phyloP scores from a whole-genome alignment of 2,329 filamentous ascomycete genomes.

The Cryphonectria carpinicola region DNA sequence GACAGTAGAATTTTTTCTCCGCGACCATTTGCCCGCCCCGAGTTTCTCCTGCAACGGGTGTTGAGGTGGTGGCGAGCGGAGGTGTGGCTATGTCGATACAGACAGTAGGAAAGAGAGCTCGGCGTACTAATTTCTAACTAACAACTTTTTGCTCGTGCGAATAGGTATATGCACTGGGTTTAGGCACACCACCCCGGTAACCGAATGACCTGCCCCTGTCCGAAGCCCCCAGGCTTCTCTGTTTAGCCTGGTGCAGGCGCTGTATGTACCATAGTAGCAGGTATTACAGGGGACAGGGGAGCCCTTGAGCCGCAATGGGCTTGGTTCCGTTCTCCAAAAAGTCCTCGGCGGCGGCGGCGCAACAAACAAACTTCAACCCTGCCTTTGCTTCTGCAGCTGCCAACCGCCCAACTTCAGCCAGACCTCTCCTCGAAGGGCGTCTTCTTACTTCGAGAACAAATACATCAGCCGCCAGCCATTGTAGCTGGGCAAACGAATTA shows the following conservation, averaged over 20 bases:
- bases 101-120: not conserved
- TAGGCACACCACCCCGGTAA: not conserved
- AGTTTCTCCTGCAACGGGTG: no score
- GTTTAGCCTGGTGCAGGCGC: not conserved
- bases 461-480: not conserved
- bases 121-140: not conserved
- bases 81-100: not conserved
- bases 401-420: not conserved
- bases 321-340: not conserved
- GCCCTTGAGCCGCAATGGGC: not conserved
- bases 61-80: constrained; percentile 1
- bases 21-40: not conserved
- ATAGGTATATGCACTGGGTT: not conserved
- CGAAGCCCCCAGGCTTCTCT: not conserved
- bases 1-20: not conserved
- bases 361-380: constrained; percentile 1
- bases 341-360: not conserved
- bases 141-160: constrained; percentile 18
- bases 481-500: not conserved
- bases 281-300: not conserved
- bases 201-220: not conserved
- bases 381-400: not conserved
- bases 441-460: not conserved
- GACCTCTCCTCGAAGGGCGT: not conserved
- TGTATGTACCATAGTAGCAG: no score